Conservation (phyloP, 2,329 filamentous ascomycete species). For the Claviceps sp. region DNA sequence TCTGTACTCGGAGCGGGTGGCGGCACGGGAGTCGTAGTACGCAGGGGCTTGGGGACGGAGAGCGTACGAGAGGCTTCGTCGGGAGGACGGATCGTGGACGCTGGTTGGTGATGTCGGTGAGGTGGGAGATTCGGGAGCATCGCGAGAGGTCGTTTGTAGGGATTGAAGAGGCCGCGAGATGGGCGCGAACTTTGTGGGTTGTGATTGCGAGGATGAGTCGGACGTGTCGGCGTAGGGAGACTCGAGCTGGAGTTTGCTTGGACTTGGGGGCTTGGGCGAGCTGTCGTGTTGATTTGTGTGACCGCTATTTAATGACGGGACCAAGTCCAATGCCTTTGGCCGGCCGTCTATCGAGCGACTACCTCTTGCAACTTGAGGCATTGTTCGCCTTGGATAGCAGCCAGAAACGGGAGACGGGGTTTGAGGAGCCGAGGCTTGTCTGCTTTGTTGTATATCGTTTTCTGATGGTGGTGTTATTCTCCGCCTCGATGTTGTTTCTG, state of each 20-base stretch:
- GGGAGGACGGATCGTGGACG: conserved; percentile 4
- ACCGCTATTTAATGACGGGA: neutral
- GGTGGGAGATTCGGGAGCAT: neutral
- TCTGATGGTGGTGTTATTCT: no score
- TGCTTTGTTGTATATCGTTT: no score
- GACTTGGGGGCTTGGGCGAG: neutral
- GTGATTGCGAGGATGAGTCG: neutral
- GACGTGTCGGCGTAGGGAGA: neutral
- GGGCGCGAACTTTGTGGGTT: neutral
- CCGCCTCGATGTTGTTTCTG: no score
- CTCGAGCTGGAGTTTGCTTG: neutral
- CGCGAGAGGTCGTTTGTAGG: neutral
- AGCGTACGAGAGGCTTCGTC: conserved; percentile 23
- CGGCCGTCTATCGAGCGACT: conserved; percentile 11
- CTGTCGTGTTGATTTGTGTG: neutral
- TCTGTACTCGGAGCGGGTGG: conserved; percentile 20
- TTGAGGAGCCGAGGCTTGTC: no score
- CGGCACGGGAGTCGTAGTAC: conserved; percentile 28
- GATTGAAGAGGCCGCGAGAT: neutral
- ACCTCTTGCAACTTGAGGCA: conserved; percentile 19
- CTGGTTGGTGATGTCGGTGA: neutral
- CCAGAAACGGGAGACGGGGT: no score
- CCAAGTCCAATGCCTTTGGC: neutral
- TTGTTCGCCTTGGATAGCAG: conserved; percentile 5
- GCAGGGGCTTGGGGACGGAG: conserved; percentile 20